These are phyloP conservation scores for Trichomonas tenax DNA, from an alignment of 208 protist genomes.

Conservation along the genomic window DNA sequence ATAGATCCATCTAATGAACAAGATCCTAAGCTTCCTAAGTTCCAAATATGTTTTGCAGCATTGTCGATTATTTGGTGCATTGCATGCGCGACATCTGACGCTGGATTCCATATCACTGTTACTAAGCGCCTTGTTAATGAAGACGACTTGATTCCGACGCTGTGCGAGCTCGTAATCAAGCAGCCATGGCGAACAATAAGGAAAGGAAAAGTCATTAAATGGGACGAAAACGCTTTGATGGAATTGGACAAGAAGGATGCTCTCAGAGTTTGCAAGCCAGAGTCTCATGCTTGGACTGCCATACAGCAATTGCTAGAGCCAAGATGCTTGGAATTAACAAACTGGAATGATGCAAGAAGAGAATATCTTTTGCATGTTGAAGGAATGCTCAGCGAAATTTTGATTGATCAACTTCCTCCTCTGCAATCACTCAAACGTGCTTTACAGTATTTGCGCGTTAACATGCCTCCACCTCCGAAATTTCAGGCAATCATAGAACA, in stretches of 20 bases:
- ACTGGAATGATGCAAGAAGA: background rate
- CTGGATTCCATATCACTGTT: background rate
- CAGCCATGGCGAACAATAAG: background rate
- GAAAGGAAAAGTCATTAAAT: background rate
- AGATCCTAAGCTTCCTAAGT: background rate
- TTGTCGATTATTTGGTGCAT: constrained; percentile 12
- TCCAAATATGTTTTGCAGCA: background rate
- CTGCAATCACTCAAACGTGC: background rate
- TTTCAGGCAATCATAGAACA: constrained; percentile 3
- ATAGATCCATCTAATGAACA: background rate
- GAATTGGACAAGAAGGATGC: background rate
- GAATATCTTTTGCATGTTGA: background rate
- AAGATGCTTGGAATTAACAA: background rate
- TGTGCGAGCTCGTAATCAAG: background rate
- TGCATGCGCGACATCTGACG: background rate
- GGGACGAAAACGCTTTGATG: background rate
- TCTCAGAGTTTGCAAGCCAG: background rate
- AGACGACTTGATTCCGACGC: background rate
- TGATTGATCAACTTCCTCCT: background rate
- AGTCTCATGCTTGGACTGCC: background rate
- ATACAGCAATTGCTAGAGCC: background rate
- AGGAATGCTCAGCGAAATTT: background rate
- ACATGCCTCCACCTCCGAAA: background rate
- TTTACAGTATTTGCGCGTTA: background rate
- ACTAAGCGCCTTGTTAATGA: background rate